phyloP scores from a whole-genome alignment of 2,329 filamentous ascomycete species.

The Tolypocladium cylindrosporum region DNA sequence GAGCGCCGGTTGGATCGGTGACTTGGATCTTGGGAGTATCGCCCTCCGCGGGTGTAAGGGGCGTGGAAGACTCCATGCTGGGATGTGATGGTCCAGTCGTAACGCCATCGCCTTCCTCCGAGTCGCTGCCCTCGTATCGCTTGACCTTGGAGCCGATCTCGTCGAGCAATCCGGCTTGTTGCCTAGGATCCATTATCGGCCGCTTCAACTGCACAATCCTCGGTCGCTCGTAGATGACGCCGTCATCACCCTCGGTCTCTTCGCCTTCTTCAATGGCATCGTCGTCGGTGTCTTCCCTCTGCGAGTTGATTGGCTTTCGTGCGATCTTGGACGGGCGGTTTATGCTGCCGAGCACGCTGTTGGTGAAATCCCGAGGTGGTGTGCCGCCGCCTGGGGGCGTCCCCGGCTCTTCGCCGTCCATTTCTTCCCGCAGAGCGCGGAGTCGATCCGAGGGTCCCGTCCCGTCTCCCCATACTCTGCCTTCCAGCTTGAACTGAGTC shows the following conservation, averaged over 20 bases:
- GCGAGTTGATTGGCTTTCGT: constrained; percentile 39
- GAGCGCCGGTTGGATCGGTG: constrained; percentile 26
- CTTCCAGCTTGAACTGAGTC: constrained; percentile 95
- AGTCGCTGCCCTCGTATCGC: constrained; percentile 63
- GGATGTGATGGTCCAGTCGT: constrained; percentile 69
- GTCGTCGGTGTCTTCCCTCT: constrained; percentile 25
- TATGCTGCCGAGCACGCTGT: constrained; percentile 65
- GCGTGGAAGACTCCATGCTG: constrained; percentile 61
- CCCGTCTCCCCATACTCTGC: constrained; percentile 75
- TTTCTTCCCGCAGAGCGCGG: constrained; percentile 84
- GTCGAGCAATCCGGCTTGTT: constrained; percentile 52
- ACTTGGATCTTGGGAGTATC: constrained; percentile 53
- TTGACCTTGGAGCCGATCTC: constrained; percentile 71
- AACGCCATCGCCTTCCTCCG: constrained; percentile 54
- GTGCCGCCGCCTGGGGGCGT: constrained; percentile 38
- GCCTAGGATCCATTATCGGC: constrained; percentile 55
- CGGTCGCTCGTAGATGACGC: constrained; percentile 66
- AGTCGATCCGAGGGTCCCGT: constrained; percentile 84
- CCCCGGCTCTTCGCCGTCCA: constrained; percentile 56
- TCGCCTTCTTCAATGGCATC: constrained; percentile 38
- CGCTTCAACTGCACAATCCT: constrained; percentile 69
- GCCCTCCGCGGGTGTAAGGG: constrained; percentile 53
- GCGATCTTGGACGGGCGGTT: constrained; percentile 48
- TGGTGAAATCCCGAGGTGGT: constrained; percentile 54
- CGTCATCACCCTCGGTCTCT: constrained; percentile 41